These are phyloP conservation scores for Teunomyces barrocoloradensis DNA, from an alignment of 805 yeast genomes.

Conservation along the genomic window DNA sequence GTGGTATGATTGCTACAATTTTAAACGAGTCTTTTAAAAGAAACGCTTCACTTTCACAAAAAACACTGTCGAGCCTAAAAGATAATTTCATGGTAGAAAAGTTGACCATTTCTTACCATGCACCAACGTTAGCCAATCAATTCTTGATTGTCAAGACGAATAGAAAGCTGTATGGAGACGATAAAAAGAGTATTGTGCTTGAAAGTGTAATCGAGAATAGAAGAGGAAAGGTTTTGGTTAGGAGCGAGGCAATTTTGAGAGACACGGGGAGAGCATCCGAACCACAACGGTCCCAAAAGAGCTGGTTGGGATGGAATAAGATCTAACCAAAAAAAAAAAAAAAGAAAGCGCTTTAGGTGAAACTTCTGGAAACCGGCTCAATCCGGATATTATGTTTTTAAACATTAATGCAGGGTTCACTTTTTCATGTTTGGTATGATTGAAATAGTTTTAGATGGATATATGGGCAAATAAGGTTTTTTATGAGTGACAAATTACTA, in stretches of 20 bases:
- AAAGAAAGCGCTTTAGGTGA: background rate
- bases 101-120: slow-evolving; percentile 52
- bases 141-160: slow-evolving; percentile 63
- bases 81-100: slow-evolving; percentile 43
- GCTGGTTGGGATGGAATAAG: background rate
- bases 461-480: background rate
- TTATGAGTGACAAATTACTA: background rate
- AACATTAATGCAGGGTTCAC: background rate
- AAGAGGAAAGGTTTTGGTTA: slow-evolving; percentile 54
- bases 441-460: background rate
- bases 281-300: too few species aligned
- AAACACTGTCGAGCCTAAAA: slow-evolving; percentile 32
- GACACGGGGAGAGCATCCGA: slow-evolving; percentile 31
- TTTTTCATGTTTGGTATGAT: background rate
- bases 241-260: slow-evolving; percentile 49
- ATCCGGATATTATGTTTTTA: background rate
- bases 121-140: slow-evolving; percentile 77
- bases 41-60: slow-evolving; percentile 41
- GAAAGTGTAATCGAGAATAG: slow-evolving; percentile 53
- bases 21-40: slow-evolving; percentile 73
- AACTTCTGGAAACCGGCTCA: background rate
- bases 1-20: slow-evolving; percentile 81
- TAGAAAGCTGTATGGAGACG: slow-evolving; percentile 27
- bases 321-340: background rate
- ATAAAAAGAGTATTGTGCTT: slow-evolving; percentile 37